Evolutionary conservation across 2,329 filamentous ascomycete genomes (phyloP).

Genomic region (Trichophyton verrucosum): DNA sequence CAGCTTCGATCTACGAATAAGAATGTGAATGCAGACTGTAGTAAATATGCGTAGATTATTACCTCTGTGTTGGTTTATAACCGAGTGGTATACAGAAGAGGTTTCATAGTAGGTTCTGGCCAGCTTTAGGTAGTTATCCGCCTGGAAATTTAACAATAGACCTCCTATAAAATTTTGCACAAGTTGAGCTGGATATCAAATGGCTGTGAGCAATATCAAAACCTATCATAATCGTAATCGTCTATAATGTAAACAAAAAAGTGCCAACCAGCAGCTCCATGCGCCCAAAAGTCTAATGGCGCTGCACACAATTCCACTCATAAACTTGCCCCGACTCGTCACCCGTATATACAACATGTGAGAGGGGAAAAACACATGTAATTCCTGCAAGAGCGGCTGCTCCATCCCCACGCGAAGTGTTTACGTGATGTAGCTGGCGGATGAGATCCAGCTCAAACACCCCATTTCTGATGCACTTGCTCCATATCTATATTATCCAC

Average conservation of each 20-base stretch:
- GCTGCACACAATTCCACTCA: slow-evolving; percentile 46
- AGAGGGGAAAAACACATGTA: slow-evolving; percentile 73
- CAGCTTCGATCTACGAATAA: neutral
- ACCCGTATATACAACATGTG: slow-evolving; percentile 76
- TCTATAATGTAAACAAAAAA: neutral
- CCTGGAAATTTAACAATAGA: no score
- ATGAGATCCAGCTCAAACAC: slow-evolving; percentile 67
- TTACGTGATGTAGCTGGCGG: slow-evolving; percentile 68
- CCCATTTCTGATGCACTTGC: slow-evolving; percentile 45
- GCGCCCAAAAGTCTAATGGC: slow-evolving; percentile 22
- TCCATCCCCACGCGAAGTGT: slow-evolving; percentile 51
- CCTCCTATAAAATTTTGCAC: no score
- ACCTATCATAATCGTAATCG: slow-evolving; percentile 3
- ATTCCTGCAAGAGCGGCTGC: slow-evolving; percentile 52
- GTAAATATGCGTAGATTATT: neutral
- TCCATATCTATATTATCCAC: slow-evolving; percentile 41
- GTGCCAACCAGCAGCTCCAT: neutral
- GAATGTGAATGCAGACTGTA: neutral
- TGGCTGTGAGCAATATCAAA: neutral
- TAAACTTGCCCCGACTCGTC: slow-evolving; percentile 83
- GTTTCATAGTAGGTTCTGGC: no score
- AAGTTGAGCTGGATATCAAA: no score
- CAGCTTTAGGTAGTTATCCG: no score
- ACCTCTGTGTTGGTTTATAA: neutral
- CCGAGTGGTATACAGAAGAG: neutral